phyloP scores from a whole-genome alignment of 2,329 filamentous ascomycete species.

The Parascedosporium putredinis region DNA sequence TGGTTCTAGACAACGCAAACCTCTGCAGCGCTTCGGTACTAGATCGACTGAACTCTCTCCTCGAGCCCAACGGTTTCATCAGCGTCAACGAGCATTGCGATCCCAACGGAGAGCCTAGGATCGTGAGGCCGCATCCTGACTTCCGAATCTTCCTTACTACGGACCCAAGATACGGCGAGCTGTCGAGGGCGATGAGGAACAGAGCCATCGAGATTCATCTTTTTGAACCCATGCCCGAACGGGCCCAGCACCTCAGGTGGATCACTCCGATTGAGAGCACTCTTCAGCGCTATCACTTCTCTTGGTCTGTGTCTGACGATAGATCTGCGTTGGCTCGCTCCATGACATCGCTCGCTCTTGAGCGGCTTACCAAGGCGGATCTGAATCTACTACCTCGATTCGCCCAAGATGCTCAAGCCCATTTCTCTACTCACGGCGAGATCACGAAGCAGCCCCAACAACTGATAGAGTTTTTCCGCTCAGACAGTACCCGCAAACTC shows the following conservation, averaged over 20 bases:
- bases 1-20: constrained; percentile 94
- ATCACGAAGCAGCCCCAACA: constrained; percentile 1
- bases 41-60: constrained; percentile 84
- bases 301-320: constrained; percentile 5
- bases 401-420: constrained; percentile 1
- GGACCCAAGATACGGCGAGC: constrained; percentile 82
- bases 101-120: constrained; percentile 66
- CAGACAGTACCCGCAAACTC: constrained; percentile 3
- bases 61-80: constrained; percentile 79
- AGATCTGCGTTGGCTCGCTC: background rate
- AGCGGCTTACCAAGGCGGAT: constrained; percentile 11
- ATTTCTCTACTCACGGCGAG: background rate
- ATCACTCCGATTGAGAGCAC: constrained; percentile 38
- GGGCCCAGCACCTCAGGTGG: constrained; percentile 23
- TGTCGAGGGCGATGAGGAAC: constrained; percentile 95
- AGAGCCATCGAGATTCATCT: constrained; percentile 84
- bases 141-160: constrained; percentile 93
- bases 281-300: constrained; percentile 34
- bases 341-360: constrained; percentile 7
- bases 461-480: constrained; percentile 6
- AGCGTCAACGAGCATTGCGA: constrained; percentile 91
- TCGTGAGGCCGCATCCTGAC: constrained; percentile 71
- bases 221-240: constrained; percentile 28
- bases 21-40: constrained; percentile 91
- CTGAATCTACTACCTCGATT: constrained; percentile 11